These are phyloP conservation scores for Septoria petroselini DNA, from an alignment of 2,329 filamentous ascomycete species.

Conservation along the genomic window DNA sequence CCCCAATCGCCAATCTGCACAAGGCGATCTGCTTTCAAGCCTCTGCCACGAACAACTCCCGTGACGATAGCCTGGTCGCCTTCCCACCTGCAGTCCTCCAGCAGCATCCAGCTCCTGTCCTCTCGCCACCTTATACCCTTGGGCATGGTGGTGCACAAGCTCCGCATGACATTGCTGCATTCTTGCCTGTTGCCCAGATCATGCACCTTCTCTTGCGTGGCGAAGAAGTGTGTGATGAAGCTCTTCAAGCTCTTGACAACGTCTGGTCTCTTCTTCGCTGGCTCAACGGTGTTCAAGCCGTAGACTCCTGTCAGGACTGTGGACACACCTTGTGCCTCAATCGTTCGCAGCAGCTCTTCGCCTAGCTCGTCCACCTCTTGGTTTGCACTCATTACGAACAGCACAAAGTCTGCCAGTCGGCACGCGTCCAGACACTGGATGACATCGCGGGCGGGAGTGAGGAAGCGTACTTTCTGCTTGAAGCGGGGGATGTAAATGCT, in stretches of 20 bases:
- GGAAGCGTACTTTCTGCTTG: slow-evolving; percentile 88
- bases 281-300: slow-evolving; percentile 71
- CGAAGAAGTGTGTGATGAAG: slow-evolving; percentile 92
- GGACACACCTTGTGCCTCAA: slow-evolving; percentile 92
- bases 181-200: slow-evolving; percentile 86
- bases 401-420: slow-evolving; percentile 83
- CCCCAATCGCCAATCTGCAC: slow-evolving; percentile 93
- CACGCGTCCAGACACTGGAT: slow-evolving; percentile 79
- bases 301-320: slow-evolving; percentile 79
- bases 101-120: slow-evolving; percentile 90
- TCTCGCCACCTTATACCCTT: slow-evolving; percentile 96
- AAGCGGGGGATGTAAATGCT: slow-evolving; percentile 80
- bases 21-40: slow-evolving; percentile 83
- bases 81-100: slow-evolving; percentile 75
- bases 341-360: slow-evolving; percentile 77
- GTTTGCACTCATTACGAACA: slow-evolving; percentile 77
- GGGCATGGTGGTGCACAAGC: slow-evolving; percentile 84
- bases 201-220: slow-evolving; percentile 84
- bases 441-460: slow-evolving; percentile 71
- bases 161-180: slow-evolving; percentile 83
- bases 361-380: slow-evolving; percentile 81
- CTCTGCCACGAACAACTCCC: slow-evolving; percentile 79
- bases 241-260: slow-evolving; percentile 81
- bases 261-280: slow-evolving; percentile 72
- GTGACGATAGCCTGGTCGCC: slow-evolving; percentile 59